A percentile compares a stretch with the other conserved stretches of the same genome.
phyloP scores from a whole-genome alignment of 257 asterid genomes.

The Fraxinus quadrangulata region DNA sequence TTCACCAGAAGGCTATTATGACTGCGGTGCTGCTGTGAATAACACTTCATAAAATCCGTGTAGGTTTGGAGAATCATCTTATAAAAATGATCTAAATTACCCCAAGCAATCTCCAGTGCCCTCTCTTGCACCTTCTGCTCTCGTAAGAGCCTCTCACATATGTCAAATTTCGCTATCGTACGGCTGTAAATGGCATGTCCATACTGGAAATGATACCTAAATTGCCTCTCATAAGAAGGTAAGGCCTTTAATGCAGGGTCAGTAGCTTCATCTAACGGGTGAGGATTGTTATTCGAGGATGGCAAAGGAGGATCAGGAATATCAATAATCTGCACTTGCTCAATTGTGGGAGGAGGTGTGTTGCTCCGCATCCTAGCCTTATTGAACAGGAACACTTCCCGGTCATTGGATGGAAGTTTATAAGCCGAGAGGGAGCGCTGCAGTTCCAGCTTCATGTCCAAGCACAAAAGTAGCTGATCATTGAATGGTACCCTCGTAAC shows the following conservation, averaged over 20 bases:
- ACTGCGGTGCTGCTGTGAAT: conserved; percentile 76
- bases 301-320: conserved; percentile 66
- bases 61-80: conserved; percentile 75
- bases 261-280: conserved; percentile 80
- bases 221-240: conserved; percentile 90
- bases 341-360: conserved; percentile 62
- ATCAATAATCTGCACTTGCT: conserved; percentile 55
- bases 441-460: conserved; percentile 81
- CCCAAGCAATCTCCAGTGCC: conserved; percentile 89
- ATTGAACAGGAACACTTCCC: conserved; percentile 77
- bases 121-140: conserved; percentile 94
- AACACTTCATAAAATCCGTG: conserved; percentile 67
- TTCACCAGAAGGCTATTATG: conserved; percentile 69
- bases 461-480: conserved; percentile 88
- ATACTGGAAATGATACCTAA: conserved; percentile 81
- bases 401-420: conserved; percentile 71
- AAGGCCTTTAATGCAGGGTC: conserved; percentile 92
- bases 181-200: conserved; percentile 75
- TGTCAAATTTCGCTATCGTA: conserved; percentile 53
- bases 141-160: conserved; percentile 66
- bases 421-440: conserved; percentile 73
- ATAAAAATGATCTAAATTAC: conserved; percentile 81
- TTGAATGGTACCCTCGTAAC: conserved; percentile 55
- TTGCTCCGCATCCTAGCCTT: conserved; percentile 80
- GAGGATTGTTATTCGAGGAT: conserved; percentile 54